Evolutionary conservation across 2,329 filamentous ascomycete species (phyloP).

Genomic region (Colletotrichum navitas): DNA sequence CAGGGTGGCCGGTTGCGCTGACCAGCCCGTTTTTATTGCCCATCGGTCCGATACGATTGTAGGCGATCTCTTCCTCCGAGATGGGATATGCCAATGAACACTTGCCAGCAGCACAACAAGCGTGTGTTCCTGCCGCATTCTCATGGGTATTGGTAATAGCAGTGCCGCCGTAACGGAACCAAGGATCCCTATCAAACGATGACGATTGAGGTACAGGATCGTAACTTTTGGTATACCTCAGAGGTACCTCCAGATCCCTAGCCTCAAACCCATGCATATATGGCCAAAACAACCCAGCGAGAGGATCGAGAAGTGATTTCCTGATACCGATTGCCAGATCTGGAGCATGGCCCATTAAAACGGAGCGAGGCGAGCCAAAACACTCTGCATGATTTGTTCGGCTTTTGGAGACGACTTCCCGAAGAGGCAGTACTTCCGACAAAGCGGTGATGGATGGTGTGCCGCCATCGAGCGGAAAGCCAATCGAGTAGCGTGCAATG

Average conservation of each 20-base stretch:
- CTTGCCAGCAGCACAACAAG: not conserved
- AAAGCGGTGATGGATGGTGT: conserved; percentile 20
- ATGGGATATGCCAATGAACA: not conserved
- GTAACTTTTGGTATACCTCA: conserved; percentile 12
- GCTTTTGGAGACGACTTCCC: conserved; percentile 13
- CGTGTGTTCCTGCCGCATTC: not conserved
- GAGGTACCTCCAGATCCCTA: conserved; percentile 17
- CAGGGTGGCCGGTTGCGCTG: not conserved
- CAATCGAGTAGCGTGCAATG: conserved; percentile 27
- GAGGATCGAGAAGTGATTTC: conserved; percentile 39
- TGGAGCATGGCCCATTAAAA: conserved; percentile 32
- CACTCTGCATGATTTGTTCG: conserved; percentile 18
- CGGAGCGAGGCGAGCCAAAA: conserved; percentile 9
- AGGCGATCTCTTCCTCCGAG: not conserved
- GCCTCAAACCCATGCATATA: conserved; percentile 27
- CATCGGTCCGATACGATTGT: conserved; percentile 12
- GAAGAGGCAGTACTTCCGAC: conserved; percentile 26
- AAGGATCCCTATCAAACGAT: not conserved
- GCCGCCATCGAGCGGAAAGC: conserved; percentile 29
- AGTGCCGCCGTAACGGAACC: not conserved
- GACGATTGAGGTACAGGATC: conserved; percentile 3
- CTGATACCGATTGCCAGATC: conserved; percentile 33
- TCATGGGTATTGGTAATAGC: not conserved
- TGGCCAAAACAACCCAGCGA: conserved; percentile 36
- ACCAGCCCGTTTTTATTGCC: not conserved